Percentiles rank a stretch among this genome's conserved stretches.
Evolutionary conservation across 306 rosid species (phyloP).

Genomic region (Oxytropis ochrocephala): DNA sequence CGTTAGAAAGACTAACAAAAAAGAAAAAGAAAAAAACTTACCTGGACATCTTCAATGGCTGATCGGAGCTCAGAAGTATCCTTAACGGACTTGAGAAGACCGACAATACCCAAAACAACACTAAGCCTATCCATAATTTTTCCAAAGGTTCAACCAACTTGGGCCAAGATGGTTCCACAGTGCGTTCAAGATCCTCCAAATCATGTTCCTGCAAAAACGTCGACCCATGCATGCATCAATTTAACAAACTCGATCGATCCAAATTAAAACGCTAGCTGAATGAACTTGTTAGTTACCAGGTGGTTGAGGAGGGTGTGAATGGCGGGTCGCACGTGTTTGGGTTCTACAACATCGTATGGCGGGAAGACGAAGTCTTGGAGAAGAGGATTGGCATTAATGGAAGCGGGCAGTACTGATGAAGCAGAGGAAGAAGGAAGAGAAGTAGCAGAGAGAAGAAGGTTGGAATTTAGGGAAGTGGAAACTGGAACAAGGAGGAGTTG

Average conservation of each 20-base stretch:
- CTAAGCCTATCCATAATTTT: conserved; percentile 61
- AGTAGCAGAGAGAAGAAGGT: conserved; percentile 73
- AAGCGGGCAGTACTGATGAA: conserved; percentile 46
- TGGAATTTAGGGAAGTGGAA: conserved; percentile 37
- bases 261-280: too few species aligned
- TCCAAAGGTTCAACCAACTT: conserved; percentile 92
- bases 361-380: conserved; percentile 76
- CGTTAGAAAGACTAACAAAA: background rate
- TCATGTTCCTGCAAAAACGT: conserved; percentile 72
- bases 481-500: conserved; percentile 35
- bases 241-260: too few species aligned
- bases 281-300: conserved; percentile 61
- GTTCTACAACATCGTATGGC: conserved; percentile 73
- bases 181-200: conserved; percentile 73
- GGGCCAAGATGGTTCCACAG: conserved; percentile 79
- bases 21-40: conserved; percentile 3
- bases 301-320: conserved; percentile 61
- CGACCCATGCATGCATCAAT: too few species aligned
- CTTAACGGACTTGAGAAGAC: conserved; percentile 90
- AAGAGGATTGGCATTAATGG: conserved; percentile 59
- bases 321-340: conserved; percentile 75
- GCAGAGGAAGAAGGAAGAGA: background rate
- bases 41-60: conserved; percentile 96
- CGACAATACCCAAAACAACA: conserved; percentile 85
- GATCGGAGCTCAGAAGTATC: conserved; percentile 80